Conservation (phyloP, 2,329 filamentous ascomycete species). For the Epichloe amarillans region DNA sequence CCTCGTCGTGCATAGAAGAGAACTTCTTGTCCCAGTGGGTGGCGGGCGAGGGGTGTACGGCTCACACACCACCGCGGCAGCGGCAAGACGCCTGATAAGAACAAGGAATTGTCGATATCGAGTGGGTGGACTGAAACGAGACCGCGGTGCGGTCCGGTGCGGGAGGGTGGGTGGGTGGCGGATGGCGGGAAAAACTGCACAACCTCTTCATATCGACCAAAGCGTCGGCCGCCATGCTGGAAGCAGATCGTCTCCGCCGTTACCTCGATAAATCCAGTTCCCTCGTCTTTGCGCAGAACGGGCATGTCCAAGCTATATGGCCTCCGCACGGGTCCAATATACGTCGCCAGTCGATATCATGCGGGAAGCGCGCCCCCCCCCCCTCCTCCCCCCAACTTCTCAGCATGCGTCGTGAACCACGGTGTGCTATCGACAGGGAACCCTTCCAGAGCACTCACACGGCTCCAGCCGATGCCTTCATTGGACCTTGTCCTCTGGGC, state of each 20-base stretch:
- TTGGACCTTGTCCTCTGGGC: constrained; percentile 32
- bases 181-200: constrained; percentile 34
- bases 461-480: constrained; percentile 31
- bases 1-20: constrained; percentile 57
- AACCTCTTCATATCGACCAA: constrained; percentile 74
- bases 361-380: constrained; percentile 12
- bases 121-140: constrained; percentile 40
- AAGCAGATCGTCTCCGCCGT: constrained; percentile 41
- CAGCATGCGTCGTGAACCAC: constrained; percentile 51
- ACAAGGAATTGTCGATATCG: constrained; percentile 33
- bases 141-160: constrained; percentile 22
- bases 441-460: constrained; percentile 40
- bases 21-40: constrained; percentile 38
- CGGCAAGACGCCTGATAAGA: constrained; percentile 15
- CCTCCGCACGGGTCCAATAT: constrained; percentile 34
- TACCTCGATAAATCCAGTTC: constrained; percentile 54
- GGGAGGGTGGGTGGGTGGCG: constrained; percentile 30
- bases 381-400: constrained; percentile 61
- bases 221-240: constrained; percentile 51
- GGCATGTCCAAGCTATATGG: constrained; percentile 61
- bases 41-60: constrained; percentile 27
- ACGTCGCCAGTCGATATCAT: constrained; percentile 28
- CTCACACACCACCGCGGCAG: constrained; percentile 20
- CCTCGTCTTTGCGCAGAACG: constrained; percentile 77
- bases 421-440: constrained; percentile 37